A percentile compares a stretch with the other conserved stretches of the same genome.
phyloP scores from a whole-genome alignment of 2,329 filamentous ascomycete species.

The Pseudonectria foliicola region DNA sequence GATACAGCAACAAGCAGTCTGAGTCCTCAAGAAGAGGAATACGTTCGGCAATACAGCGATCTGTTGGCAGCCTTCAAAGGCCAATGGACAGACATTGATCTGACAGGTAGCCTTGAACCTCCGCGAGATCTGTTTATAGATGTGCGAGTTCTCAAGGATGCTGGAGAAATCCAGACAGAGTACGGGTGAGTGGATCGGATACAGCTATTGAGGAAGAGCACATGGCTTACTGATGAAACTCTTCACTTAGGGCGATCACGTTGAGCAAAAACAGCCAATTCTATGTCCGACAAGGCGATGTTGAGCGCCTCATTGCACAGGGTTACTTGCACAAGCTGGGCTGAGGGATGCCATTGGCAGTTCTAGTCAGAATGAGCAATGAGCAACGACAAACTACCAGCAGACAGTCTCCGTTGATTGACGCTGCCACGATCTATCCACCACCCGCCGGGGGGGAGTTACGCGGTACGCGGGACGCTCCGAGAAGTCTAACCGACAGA shows the following conservation, averaged over 20 bases:
- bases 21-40: conserved; percentile 94
- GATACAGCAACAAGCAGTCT: conserved; percentile 63
- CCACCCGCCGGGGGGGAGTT: no score
- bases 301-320: conserved; percentile 87
- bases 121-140: conserved; percentile 96
- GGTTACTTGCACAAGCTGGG: conserved; percentile 88
- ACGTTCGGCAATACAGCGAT: conserved; percentile 85
- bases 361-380: no score
- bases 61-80: conserved; percentile 94
- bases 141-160: conserved; percentile 90
- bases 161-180: conserved; percentile 97
- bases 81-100: conserved; percentile 95
- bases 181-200: conserved; percentile 64
- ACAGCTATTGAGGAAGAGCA: background rate
- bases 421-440: no score
- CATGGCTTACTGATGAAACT: conserved; percentile 10
- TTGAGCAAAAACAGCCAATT: conserved; percentile 98
- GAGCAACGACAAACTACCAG: no score
- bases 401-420: no score
- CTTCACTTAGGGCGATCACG: conserved; percentile 67
- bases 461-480: no score
- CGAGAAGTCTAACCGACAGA: no score
- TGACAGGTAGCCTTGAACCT: conserved; percentile 88
- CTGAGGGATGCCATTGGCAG: conserved; percentile 37
- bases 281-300: conserved; percentile 91